Percentiles rank a stretch among this genome's conserved stretches.
Evolutionary conservation across 1,139 yeast genomes (phyloP).

Genomic region (Hyphopichia fennica): DNA sequence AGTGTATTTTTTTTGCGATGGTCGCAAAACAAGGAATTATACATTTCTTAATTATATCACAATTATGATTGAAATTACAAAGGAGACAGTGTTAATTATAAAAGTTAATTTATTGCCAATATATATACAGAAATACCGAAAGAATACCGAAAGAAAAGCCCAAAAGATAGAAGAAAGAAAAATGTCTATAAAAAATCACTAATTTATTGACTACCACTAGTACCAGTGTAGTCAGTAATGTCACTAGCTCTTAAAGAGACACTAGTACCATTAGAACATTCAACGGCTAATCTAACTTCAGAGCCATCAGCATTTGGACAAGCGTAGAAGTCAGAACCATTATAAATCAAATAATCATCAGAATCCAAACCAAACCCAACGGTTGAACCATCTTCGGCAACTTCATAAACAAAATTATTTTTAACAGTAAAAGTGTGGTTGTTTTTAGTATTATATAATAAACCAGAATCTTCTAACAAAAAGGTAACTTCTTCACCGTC

Average conservation of each 20-base stretch:
- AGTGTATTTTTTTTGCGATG: neutral
- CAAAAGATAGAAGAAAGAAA: too few species aligned
- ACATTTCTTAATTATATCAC: too few species aligned
- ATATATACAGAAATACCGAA: too few species aligned
- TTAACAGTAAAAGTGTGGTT: conserved; percentile 3
- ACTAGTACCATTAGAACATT: conserved; percentile 1
- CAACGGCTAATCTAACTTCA: neutral
- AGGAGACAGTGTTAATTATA: too few species aligned
- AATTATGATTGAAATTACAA: neutral
- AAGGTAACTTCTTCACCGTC: neutral
- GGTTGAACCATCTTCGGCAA: neutral
- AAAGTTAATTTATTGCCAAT: too few species aligned
- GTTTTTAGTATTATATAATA: neutral
- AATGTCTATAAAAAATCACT: too few species aligned
- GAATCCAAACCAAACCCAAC: neutral
- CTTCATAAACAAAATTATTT: neutral
- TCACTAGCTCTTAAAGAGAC: neutral
- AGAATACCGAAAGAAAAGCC: too few species aligned
- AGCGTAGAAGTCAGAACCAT: conserved; percentile 1
- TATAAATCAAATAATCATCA: neutral
- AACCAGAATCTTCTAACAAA: neutral
- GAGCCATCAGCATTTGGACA: neutral
- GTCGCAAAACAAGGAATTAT: neutral
- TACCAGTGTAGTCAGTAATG: neutral
- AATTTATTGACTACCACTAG: neutral